These are phyloP conservation scores for Acanthamoeba royreba DNA, from an alignment of 208 protist species.

Conservation along the genomic window DNA sequence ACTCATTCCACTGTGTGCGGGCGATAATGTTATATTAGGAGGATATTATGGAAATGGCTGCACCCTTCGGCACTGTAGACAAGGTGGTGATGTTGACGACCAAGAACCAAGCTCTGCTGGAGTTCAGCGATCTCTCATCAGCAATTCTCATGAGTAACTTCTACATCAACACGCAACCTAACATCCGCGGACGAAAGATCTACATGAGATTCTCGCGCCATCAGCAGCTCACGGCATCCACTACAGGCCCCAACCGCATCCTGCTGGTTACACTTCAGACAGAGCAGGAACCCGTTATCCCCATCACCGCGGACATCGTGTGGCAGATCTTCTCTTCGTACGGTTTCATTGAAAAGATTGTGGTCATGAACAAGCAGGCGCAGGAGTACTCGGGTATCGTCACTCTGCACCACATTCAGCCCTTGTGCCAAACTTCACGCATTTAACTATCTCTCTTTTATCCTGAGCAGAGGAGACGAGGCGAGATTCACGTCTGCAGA, in stretches of 20 bases:
- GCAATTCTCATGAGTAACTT: conserved; percentile 22
- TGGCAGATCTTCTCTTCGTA: conserved; percentile 39
- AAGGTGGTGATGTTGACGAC: conserved; percentile 30
- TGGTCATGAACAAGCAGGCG: conserved; percentile 21
- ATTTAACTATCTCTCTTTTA: neutral
- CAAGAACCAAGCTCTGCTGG: neutral
- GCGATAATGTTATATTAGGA: neutral
- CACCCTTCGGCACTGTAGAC: neutral
- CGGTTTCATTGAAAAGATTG: conserved; percentile 42
- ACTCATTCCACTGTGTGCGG: neutral
- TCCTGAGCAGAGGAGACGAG: neutral
- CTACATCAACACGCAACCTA: conserved; percentile 1
- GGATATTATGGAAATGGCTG: conserved; percentile 28
- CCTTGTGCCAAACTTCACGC: neutral
- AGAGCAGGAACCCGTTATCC: neutral
- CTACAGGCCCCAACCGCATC: neutral
- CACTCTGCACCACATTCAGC: neutral
- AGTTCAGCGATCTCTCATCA: neutral
- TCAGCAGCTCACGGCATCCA: neutral
- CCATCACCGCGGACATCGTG: conserved; percentile 17
- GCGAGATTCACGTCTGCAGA: neutral
- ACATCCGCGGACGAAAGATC: neutral
- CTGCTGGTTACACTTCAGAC: conserved; percentile 18
- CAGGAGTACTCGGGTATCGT: neutral
- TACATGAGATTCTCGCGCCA: conserved; percentile 32